phyloP scores from a whole-genome alignment of 768 basidiomycete species.

The Russula sp. region DNA sequence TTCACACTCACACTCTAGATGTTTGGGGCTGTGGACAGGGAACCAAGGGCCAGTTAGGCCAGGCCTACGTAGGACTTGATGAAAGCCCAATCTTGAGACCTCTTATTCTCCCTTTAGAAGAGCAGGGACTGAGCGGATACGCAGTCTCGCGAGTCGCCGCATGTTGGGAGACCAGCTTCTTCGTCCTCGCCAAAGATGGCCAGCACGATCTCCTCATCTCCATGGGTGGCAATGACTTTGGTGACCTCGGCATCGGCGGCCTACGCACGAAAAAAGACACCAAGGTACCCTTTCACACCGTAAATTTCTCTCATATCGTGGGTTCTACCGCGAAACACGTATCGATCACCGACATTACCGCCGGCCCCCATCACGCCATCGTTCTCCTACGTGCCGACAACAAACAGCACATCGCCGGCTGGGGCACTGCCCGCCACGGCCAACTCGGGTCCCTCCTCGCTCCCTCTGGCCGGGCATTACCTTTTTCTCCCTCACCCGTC shows the following conservation, averaged over 20 bases:
- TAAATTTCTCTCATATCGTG: conserved; percentile 32
- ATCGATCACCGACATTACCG: conserved; percentile 38
- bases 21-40: conserved; percentile 78
- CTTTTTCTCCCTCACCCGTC: conserved; percentile 29
- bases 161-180: conserved; percentile 80
- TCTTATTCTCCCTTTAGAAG: conserved; percentile 36
- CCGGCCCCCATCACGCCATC: conserved; percentile 72
- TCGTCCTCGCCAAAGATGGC: conserved; percentile 44
- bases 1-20: conserved; percentile 24
- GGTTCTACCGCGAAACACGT: conserved; percentile 20
- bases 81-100: conserved; percentile 38
- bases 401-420: conserved; percentile 47
- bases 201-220: conserved; percentile 54
- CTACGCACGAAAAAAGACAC: conserved; percentile 13
- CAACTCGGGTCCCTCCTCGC: conserved; percentile 52
- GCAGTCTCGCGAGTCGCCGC: conserved; percentile 46
- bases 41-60: conserved; percentile 63
- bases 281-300: conserved; percentile 31
- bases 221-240: conserved; percentile 82
- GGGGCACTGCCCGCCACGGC: conserved; percentile 82
- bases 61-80: conserved; percentile 25
- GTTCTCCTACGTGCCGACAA: conserved; percentile 32
- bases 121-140: conserved; percentile 36
- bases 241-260: conserved; percentile 59
- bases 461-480: conserved; percentile 23